phyloP scores from a whole-genome alignment of 1,284 basidiomycete species.

The Ganoderma resinaceum region DNA sequence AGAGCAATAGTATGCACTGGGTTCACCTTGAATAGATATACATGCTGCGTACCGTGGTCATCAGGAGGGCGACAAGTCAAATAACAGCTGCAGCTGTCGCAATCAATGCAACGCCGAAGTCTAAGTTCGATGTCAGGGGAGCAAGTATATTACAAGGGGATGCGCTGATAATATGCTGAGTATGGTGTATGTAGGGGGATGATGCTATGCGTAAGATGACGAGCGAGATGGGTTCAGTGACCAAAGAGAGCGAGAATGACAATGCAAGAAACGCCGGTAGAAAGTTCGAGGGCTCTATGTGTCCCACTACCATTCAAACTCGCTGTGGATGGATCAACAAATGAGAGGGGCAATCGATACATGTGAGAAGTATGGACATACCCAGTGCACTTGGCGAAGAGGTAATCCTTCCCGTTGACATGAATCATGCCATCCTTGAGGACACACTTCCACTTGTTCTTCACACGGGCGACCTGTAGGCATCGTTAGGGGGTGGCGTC shows the following conservation, averaged over 20 bases:
- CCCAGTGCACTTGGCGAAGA: constrained; percentile 96
- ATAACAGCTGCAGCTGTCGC: constrained; percentile 5
- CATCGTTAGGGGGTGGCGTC: neutral
- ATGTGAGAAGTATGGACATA: constrained; percentile 43
- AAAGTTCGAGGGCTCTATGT: constrained; percentile 2
- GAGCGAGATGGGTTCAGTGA: constrained; percentile 6
- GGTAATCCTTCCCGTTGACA: constrained; percentile 96
- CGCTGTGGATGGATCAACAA: constrained; percentile 17
- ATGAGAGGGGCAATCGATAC: neutral
- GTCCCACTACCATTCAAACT: constrained; percentile 36
- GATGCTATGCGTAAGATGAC: constrained; percentile 31
- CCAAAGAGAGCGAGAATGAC: constrained; percentile 5
- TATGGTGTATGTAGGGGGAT: constrained; percentile 18
- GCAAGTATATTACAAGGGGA: constrained; percentile 24
- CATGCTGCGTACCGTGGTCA: neutral
- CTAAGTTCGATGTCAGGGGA: constrained; percentile 6
- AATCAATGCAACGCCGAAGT: constrained; percentile 16
- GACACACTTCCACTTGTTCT: constrained; percentile 99
- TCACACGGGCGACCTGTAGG: constrained; percentile 90
- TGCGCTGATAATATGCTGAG: constrained; percentile 26
- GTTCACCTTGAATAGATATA: neutral
- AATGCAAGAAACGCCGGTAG: constrained; percentile 15
- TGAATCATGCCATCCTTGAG: constrained; percentile 99
- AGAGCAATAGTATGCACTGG: too few relatives aligned
- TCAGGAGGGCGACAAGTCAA: neutral